Percentiles rank a stretch among this genome's conserved stretches.
Conservation (phyloP, 2,329 filamentous ascomycete genomes). For the Clarireedia homoeocarpa region DNA sequence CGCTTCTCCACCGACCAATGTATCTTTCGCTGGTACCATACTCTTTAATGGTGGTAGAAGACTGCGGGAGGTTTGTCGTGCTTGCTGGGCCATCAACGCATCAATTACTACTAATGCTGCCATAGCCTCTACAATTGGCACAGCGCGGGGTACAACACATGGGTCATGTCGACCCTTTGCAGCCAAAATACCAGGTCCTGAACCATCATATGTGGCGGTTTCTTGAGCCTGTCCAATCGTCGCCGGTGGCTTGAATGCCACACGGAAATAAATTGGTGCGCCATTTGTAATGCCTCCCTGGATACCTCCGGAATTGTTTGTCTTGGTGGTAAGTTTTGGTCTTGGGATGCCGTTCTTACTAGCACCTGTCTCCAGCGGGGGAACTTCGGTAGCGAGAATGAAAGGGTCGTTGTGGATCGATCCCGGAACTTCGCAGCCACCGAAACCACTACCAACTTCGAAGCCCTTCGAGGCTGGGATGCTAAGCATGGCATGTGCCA, state of each 20-base stretch:
- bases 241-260: conserved; percentile 90
- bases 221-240: conserved; percentile 86
- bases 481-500: conserved; percentile 89
- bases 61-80: conserved; percentile 40
- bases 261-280: conserved; percentile 86
- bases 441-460: conserved; percentile 90
- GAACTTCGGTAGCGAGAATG: conserved; percentile 41
- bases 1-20: conserved; percentile 16
- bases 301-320: conserved; percentile 91
- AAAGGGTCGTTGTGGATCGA: conserved; percentile 92
- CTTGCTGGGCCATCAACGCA: conserved; percentile 75
- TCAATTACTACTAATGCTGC: conserved; percentile 82
- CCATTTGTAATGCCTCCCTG: conserved; percentile 95
- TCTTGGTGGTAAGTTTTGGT: conserved; percentile 71
- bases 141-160: conserved; percentile 73
- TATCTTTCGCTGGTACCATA: conserved; percentile 14
- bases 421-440: conserved; percentile 75
- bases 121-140: conserved; percentile 90
- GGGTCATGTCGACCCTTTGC: conserved; percentile 94
- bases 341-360: conserved; percentile 38
- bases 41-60: conserved; percentile 36
- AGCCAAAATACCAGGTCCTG: conserved; percentile 63
- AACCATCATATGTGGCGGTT: conserved; percentile 72
- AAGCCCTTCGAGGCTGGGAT: conserved; percentile 96
- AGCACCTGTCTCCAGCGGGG: conserved; percentile 39